Conservation (phyloP, 2,329 filamentous ascomycete species). For the Monosporascus sp. region DNA sequence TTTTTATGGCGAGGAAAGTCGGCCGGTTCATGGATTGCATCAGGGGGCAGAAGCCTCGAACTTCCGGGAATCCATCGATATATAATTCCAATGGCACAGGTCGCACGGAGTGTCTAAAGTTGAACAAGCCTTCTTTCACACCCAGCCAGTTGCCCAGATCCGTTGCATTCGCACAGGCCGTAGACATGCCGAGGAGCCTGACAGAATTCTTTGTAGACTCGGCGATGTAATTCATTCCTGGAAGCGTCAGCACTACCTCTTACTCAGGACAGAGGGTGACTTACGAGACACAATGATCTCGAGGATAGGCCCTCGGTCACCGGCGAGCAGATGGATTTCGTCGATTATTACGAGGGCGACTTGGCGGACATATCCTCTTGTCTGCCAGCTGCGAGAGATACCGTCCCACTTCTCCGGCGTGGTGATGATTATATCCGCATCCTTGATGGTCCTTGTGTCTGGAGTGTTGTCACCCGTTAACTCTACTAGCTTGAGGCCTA, state of each 20-base stretch:
- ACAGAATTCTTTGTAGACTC: conserved; percentile 87
- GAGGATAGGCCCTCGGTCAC: conserved; percentile 92
- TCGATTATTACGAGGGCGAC: conserved; percentile 97
- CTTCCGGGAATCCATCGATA: conserved; percentile 95
- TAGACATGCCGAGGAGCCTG: conserved; percentile 95
- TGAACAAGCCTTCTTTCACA: conserved; percentile 92
- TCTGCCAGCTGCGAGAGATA: conserved; percentile 98
- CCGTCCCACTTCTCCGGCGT: conserved; percentile 99
- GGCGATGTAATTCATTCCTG: conserved; percentile 96
- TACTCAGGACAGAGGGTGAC: conserved; percentile 2
- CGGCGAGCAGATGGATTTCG: conserved; percentile 94
- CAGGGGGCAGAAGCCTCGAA: conserved; percentile 88
- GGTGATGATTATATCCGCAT: conserved; percentile 96
- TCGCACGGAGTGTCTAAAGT: conserved; percentile 94
- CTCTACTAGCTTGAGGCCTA: conserved; percentile 89
- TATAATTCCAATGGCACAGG: conserved; percentile 94
- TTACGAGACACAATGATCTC: conserved; percentile 83
- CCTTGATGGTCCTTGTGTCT: conserved; percentile 88
- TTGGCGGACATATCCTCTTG: conserved; percentile 89
- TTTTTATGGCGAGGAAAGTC: conserved; percentile 93
- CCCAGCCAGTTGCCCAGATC: conserved; percentile 96
- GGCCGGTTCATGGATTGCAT: conserved; percentile 99
- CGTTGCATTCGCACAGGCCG: conserved; percentile 90
- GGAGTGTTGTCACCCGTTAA: conserved; percentile 97
- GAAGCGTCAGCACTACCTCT: conserved; percentile 28